These are phyloP conservation scores for Coniochaeta hoffmannii DNA, from an alignment of 2,329 filamentous ascomycete species.

Conservation along the genomic window DNA sequence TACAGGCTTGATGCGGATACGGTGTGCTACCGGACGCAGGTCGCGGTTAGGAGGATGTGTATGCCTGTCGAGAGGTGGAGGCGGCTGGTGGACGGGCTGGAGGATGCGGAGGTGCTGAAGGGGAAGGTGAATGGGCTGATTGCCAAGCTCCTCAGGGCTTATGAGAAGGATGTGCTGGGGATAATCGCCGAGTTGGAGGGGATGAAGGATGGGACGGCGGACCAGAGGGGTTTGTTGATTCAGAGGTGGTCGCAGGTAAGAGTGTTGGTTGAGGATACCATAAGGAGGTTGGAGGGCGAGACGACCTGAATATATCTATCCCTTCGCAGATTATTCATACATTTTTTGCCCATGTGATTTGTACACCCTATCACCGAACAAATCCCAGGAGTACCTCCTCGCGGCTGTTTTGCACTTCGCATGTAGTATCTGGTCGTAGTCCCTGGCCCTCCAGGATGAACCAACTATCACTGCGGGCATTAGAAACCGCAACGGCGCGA, in stretches of 20 bases:
- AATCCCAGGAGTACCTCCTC: background rate
- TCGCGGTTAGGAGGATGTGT: conserved; percentile 36
- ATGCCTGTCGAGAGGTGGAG: conserved; percentile 32
- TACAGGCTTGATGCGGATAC: conserved; percentile 43
- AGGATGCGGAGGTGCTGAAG: conserved; percentile 37
- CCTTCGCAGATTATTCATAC: background rate
- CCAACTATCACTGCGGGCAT: too few relatives aligned
- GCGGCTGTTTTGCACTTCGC: background rate
- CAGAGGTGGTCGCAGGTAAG: conserved; percentile 36
- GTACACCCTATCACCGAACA: too few relatives aligned
- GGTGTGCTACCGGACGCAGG: conserved; percentile 49
- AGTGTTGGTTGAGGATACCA: conserved; percentile 27
- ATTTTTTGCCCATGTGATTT: too few relatives aligned
- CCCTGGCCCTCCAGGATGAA: too few relatives aligned
- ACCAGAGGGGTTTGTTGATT: conserved; percentile 29
- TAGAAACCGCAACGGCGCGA: too few relatives aligned
- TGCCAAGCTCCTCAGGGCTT: conserved; percentile 27
- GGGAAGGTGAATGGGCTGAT: conserved; percentile 29
- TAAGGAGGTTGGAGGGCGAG: conserved; percentile 19
- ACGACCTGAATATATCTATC: background rate
- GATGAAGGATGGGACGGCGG: conserved; percentile 21
- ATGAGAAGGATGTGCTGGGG: conserved; percentile 22
- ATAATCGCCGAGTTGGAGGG: conserved; percentile 21
- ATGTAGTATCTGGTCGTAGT: background rate
- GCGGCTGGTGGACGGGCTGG: conserved; percentile 35